Base-by-base conservation (phyloP, 129 eudicot species). In the Artemisia annua region DNA sequence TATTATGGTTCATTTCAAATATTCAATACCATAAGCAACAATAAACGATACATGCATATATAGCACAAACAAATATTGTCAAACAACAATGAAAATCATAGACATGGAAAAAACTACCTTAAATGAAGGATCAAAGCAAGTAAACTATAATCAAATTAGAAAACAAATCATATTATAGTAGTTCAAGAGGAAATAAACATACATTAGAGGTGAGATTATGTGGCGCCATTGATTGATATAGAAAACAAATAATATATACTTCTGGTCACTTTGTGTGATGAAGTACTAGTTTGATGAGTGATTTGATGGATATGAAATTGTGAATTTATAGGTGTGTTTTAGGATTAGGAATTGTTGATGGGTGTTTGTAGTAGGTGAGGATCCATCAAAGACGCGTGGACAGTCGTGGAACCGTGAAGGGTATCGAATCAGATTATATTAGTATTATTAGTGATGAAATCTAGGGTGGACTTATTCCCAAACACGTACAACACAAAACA, bases 131-230 rank as follows among this genome's bases (percentile, higher is more conserved):
- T 39, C 46, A 5, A 32, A 32, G 5, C 43, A 32, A 28, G 32
- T 28, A 28, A 28, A 28, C 5, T 28, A 28, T 15, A 32, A 28
- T 15, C 12, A 1, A 15, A 4, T 28, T 3, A 28, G 32, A 28
- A 3, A 4, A n/a, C 19, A 12, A 15, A 50, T 4, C 1, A 1
- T 24, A 39, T 3, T 3, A 18, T 66, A 66, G 10, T 30, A 48
- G 53, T 32, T 35, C 6, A 2, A 49, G 80, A 69, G 62, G 11
- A 1, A 15, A n/a, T n/a, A n/a, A n/a, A 2, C 57, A 4, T 79
- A 83, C 87, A 79, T 70, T 75, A 48, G 84, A 79, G 79, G n/a
- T 71, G 65, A 66, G 55, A 69, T 72, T 66, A 28, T 77, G 73
- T 0, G 78, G 84, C n/a, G 72, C 74, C 87, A 83, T 83, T 67